Conservation (phyloP, 2,329 filamentous ascomycete genomes). For the Fusarium sp. region DNA sequence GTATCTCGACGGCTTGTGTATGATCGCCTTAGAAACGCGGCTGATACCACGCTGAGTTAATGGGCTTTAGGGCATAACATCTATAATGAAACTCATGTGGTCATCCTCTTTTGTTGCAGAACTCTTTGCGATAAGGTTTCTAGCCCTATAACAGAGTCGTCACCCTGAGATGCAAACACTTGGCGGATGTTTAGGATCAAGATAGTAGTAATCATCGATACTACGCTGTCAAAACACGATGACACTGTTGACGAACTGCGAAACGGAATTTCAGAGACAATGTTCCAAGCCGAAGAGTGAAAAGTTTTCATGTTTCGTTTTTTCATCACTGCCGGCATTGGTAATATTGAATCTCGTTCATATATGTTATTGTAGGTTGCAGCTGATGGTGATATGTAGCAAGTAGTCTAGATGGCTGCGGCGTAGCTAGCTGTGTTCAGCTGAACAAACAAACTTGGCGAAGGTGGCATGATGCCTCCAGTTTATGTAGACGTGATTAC, state of each 20-base stretch:
- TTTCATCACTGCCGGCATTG: background rate
- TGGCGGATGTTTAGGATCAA: conserved; percentile 6
- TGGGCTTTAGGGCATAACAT: background rate
- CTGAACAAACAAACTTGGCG: background rate
- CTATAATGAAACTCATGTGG: conserved; percentile 25
- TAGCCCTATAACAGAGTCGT: conserved; percentile 21
- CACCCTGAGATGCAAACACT: conserved; percentile 12
- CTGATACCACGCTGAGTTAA: conserved; percentile 20
- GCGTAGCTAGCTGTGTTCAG: background rate
- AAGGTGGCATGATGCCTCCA: background rate
- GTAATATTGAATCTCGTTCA: background rate
- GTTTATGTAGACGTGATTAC: background rate
- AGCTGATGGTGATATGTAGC: background rate
- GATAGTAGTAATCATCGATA: conserved; percentile 1
- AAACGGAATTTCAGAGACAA: background rate
- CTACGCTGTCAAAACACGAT: conserved; percentile 5
- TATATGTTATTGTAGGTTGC: background rate
- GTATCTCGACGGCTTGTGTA: conserved; percentile 28
- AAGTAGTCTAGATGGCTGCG: background rate
- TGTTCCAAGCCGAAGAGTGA: background rate
- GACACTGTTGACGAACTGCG: background rate
- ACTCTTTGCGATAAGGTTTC: conserved; percentile 2
- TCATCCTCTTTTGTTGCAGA: conserved; percentile 17
- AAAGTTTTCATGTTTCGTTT: background rate
- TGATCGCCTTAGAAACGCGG: conserved; percentile 33